These are phyloP conservation scores for Suillus weaverae DNA, from an alignment of 768 basidiomycete genomes.

Conservation along the genomic window DNA sequence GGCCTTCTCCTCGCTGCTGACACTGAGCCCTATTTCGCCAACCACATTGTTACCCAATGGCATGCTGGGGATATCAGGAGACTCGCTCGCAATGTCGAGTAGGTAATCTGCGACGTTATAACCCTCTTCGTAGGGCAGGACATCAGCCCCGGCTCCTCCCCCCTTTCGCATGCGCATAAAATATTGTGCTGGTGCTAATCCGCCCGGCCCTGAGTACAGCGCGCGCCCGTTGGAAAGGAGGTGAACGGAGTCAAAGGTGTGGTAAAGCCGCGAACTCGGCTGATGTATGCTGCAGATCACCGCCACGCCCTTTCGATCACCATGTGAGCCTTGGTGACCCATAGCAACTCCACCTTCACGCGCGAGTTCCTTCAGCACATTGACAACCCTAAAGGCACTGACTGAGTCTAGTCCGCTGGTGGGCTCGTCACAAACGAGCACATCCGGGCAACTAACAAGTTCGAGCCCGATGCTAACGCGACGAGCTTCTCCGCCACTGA, in stretches of 20 bases:
- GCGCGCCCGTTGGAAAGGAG: conserved; percentile 76
- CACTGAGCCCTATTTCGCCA: conserved; percentile 9
- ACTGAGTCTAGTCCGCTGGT: conserved; percentile 84
- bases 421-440: conserved; percentile 88
- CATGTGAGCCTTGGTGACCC: conserved; percentile 27
- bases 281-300: conserved; percentile 89
- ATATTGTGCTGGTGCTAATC: conserved; percentile 64
- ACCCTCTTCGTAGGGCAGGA: conserved; percentile 64
- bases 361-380: conserved; percentile 73
- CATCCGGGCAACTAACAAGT: conserved; percentile 80
- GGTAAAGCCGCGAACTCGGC: conserved; percentile 84
- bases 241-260: conserved; percentile 79
- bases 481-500: conserved; percentile 90
- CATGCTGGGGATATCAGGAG: conserved; percentile 43
- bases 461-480: conserved; percentile 90
- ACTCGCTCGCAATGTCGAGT: conserved; percentile 80
- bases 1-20: conserved; percentile 18
- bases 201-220: conserved; percentile 78
- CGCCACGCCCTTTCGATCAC: conserved; percentile 66
- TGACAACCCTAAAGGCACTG: conserved; percentile 78
- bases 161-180: conserved; percentile 44
- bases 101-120: conserved; percentile 95
- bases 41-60: conserved; percentile 6
- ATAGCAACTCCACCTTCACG: conserved; percentile 37
- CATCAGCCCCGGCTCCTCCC: conserved; percentile 31